phyloP scores from a whole-genome alignment of 2,329 filamentous ascomycete species.

The Neofusicoccum sp. region DNA sequence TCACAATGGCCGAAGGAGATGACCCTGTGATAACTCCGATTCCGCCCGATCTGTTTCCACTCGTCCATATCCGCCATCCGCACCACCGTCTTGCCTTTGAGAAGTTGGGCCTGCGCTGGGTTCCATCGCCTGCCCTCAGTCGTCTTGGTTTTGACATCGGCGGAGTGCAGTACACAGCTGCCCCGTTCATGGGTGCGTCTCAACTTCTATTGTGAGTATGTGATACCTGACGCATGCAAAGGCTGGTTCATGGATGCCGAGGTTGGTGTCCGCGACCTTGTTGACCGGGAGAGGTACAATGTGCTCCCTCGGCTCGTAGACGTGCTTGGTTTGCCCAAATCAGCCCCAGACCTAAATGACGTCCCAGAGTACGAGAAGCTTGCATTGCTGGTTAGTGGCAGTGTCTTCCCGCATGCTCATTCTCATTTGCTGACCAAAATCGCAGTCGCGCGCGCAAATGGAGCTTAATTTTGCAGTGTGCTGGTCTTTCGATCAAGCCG shows the following conservation, averaged over 20 bases:
- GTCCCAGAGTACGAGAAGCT: constrained; percentile 27
- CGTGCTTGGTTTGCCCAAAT: constrained; percentile 21
- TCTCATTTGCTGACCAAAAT: neutral
- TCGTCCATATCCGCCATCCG: constrained; percentile 27
- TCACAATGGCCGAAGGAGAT: constrained; percentile 29
- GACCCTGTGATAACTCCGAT: constrained; percentile 25
- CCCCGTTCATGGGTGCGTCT: constrained; percentile 25
- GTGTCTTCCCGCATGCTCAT: neutral
- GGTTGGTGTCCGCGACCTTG: constrained; percentile 30
- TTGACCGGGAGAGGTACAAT: constrained; percentile 29
- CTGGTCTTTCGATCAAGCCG: constrained; percentile 25
- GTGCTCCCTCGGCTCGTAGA: constrained; percentile 24
- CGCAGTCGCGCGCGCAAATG: constrained; percentile 24
- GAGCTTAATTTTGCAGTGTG: constrained; percentile 30
- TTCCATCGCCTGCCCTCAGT: constrained; percentile 27
- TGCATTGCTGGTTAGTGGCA: constrained; percentile 6
- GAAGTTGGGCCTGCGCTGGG: constrained; percentile 28
- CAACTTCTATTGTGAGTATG: too few species aligned
- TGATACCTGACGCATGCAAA: neutral
- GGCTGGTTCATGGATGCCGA: constrained; percentile 35
- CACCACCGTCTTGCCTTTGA: constrained; percentile 24
- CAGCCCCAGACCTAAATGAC: constrained; percentile 21
- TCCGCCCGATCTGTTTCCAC: constrained; percentile 19
- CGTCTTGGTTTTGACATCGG: constrained; percentile 31
- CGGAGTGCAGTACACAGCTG: constrained; percentile 28